Percentiles rank a stretch among this genome's conserved stretches.
phyloP scores from a whole-genome alignment of 441 rosid species.

The Breynia disticha region DNA sequence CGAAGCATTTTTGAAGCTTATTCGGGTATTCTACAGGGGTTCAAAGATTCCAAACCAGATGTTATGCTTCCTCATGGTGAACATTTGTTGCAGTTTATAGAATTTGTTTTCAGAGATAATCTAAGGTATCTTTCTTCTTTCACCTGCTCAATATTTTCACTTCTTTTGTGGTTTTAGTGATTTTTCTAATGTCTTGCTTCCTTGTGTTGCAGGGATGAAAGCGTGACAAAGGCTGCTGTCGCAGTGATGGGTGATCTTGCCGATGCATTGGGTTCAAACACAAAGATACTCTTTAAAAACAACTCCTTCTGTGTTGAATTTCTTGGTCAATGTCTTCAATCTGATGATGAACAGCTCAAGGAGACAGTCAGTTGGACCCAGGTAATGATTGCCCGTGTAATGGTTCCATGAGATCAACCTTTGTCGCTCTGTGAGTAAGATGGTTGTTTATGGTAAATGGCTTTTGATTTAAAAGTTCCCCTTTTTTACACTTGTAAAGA shows the following conservation, averaged over 20 bases:
- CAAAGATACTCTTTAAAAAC: constrained; percentile 54
- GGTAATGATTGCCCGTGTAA: constrained; percentile 70
- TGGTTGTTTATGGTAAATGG: constrained; percentile 8
- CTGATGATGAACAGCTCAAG: constrained; percentile 78
- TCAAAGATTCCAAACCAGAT: constrained; percentile 63
- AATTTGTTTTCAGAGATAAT: constrained; percentile 57
- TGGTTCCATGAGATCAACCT: constrained; percentile 37
- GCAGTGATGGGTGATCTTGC: constrained; percentile 96
- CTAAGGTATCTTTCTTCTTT: constrained; percentile 36
- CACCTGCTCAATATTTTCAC: background rate
- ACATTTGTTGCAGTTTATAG: constrained; percentile 77
- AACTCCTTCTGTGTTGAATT: constrained; percentile 50
- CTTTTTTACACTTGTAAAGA: no score
- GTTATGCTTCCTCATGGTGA: constrained; percentile 78
- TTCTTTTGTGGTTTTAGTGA: background rate
- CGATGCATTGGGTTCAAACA: constrained; percentile 69
- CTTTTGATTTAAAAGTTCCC: no score
- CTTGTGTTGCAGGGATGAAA: constrained; percentile 53
- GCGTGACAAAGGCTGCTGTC: constrained; percentile 79
- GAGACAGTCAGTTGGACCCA: constrained; percentile 84
- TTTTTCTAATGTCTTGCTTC: background rate
- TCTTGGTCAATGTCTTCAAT: constrained; percentile 60
- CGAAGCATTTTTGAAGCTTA: constrained; percentile 85
- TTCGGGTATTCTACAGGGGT: constrained; percentile 91
- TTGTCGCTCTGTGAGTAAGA: constrained; percentile 5